phyloP scores from a whole-genome alignment of 2,329 filamentous ascomycete genomes.

The Biscogniauxia mediterranea region DNA sequence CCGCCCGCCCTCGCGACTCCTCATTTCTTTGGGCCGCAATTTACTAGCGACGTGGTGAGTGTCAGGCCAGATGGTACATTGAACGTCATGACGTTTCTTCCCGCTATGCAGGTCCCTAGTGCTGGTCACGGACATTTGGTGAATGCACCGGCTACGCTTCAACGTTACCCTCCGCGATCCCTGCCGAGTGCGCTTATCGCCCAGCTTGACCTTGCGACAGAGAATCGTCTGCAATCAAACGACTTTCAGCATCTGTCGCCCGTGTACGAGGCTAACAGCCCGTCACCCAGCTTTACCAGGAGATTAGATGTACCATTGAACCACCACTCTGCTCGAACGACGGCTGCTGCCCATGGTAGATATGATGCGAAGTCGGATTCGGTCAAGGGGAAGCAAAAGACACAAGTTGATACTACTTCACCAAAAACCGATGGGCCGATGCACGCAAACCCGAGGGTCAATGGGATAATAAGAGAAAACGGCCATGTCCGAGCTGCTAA shows the following conservation, averaged over 20 bases:
- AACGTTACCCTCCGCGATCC: slow-evolving; percentile 36
- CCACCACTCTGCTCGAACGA: slow-evolving; percentile 18
- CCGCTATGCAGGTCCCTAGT: slow-evolving; percentile 1
- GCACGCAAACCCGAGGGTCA: slow-evolving; percentile 35
- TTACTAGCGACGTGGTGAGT: slow-evolving; percentile 33
- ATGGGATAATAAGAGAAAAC: slow-evolving; percentile 44
- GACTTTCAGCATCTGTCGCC: slow-evolving; percentile 63
- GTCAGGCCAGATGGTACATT: slow-evolving; percentile 16
- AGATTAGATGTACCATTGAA: slow-evolving; percentile 45
- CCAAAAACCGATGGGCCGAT: slow-evolving; percentile 21
- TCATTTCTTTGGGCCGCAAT: slow-evolving; percentile 18
- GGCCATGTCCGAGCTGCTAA: slow-evolving; percentile 54
- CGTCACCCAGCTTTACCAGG: slow-evolving; percentile 62
- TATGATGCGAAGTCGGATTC: slow-evolving; percentile 22
- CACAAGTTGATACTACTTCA: slow-evolving; percentile 20
- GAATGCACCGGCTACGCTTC: slow-evolving; percentile 13
- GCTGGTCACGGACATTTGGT: slow-evolving; percentile 1
- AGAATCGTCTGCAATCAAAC: slow-evolving; percentile 40
- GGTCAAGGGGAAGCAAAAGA: slow-evolving; percentile 31
- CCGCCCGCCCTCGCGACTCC: slow-evolving; percentile 9
- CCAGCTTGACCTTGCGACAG: slow-evolving; percentile 54
- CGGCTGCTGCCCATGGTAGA: slow-evolving; percentile 12
- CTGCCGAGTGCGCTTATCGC: slow-evolving; percentile 51
- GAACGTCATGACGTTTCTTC: slow-evolving; percentile 21
- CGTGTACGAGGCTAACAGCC: slow-evolving; percentile 70